Evolutionary conservation across 495 filamentous ascomycete genomes (phyloP).

Genomic region (Acidiella bohemica): DNA sequence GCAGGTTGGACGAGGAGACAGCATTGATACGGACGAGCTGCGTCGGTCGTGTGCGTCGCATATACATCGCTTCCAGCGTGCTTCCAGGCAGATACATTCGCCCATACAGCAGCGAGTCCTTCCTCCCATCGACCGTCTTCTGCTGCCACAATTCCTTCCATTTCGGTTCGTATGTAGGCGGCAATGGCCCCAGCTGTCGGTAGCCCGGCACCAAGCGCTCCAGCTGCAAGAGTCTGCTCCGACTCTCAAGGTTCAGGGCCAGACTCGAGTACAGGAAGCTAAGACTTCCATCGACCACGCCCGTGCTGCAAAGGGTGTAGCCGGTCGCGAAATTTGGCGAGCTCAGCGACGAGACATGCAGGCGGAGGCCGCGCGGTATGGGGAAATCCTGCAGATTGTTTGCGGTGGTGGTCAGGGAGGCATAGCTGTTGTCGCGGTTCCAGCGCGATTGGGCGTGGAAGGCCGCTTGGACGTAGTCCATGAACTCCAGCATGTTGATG

Average conservation of each 20-base stretch:
- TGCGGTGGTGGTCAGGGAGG: conserved; percentile 71
- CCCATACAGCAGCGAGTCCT: conserved; percentile 69
- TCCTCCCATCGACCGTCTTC: conserved; percentile 32
- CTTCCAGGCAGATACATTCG: conserved; percentile 74
- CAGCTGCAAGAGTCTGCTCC: conserved; percentile 47
- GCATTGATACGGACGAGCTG: conserved; percentile 67
- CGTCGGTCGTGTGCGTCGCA: conserved; percentile 66
- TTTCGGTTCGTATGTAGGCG: conserved; percentile 34
- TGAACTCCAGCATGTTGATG: conserved; percentile 76
- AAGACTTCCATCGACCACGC: conserved; percentile 78
- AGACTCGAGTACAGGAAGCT: conserved; percentile 83
- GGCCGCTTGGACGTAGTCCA: conserved; percentile 91
- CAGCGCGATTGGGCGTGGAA: conserved; percentile 79
- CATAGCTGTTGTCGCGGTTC: conserved; percentile 89
- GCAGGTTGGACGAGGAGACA: conserved; percentile 61
- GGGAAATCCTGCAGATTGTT: conserved; percentile 75
- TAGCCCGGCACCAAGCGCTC: conserved; percentile 56
- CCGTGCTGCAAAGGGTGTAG: conserved; percentile 72
- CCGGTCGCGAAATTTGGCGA: conserved; percentile 84
- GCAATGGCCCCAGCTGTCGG: conserved; percentile 46
- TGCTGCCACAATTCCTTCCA: conserved; percentile 40
- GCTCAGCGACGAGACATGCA: conserved; percentile 80
- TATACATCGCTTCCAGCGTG: conserved; percentile 73
- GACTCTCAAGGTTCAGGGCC: conserved; percentile 43
- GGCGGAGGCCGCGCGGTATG: conserved; percentile 61